Percentiles rank a stretch among this genome's conserved stretches.
Conservation (phyloP, 2,329 filamentous ascomycete genomes). For the Fusarium sp. region DNA sequence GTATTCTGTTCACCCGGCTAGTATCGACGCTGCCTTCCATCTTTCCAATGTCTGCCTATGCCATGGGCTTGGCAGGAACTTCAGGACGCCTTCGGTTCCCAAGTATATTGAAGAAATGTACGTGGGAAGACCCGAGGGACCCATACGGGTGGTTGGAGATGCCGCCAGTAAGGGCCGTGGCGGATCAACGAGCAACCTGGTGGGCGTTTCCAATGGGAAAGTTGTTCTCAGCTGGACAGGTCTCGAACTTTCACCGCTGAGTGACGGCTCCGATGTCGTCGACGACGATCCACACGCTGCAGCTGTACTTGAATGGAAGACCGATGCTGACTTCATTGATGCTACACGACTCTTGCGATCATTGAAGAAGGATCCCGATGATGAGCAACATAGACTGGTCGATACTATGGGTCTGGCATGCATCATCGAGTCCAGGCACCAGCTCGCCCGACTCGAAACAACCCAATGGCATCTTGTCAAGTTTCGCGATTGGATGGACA, state of each 20-base stretch:
- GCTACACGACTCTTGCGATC: slow-evolving; percentile 13
- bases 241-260: slow-evolving; percentile 13
- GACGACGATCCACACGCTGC: slow-evolving; percentile 15
- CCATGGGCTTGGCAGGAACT: slow-evolving; percentile 13
- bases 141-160: slow-evolving; percentile 10
- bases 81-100: slow-evolving; percentile 9
- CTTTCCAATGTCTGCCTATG: slow-evolving; percentile 15
- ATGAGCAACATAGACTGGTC: slow-evolving; percentile 14
- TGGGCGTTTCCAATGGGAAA: slow-evolving; percentile 10
- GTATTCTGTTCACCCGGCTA: slow-evolving; percentile 12
- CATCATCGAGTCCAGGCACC: slow-evolving; percentile 13
- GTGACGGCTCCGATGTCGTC: slow-evolving; percentile 15
- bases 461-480: slow-evolving; percentile 13
- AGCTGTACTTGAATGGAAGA: slow-evolving; percentile 18
- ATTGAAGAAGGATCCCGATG: slow-evolving; percentile 18
- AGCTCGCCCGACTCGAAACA: slow-evolving; percentile 9
- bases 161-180: slow-evolving; percentile 10
- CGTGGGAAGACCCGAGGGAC: slow-evolving; percentile 11
- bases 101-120: slow-evolving; percentile 18
- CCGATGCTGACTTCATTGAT: slow-evolving; percentile 12
- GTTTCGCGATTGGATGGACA: slow-evolving; percentile 17
- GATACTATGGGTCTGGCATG: slow-evolving; percentile 15
- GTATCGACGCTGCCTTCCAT: slow-evolving; percentile 14
- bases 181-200: slow-evolving; percentile 5
- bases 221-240: slow-evolving; percentile 11